Base-by-base conservation (phyloP, 1,284 basidiomycete genomes). In the Meira miltonrushii region DNA sequence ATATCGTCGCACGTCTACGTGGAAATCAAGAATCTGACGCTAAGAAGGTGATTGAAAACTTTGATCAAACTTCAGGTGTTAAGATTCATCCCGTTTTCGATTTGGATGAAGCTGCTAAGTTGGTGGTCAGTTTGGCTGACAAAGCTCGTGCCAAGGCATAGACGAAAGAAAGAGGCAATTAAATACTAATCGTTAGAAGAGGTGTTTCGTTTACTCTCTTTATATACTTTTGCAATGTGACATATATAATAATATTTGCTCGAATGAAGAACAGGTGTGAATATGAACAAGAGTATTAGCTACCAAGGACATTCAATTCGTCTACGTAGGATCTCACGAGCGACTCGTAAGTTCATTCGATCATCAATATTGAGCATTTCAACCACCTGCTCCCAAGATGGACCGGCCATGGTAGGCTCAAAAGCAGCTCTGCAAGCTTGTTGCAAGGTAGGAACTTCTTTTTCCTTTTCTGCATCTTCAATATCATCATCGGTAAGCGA, bases 1-100 rank as follows among this genome's bases (percentile, higher is more conserved):
- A 53, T 13, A 53, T 53, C 23, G 50, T 53, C 28, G 50, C 50
- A 5, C 50, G 50, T 53, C 50, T 53, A 13, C 50, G 50, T 53
- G 50, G 50, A 39, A 53, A 53, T 41, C 50, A 53, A 25, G 50
- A 53, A 23, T 17, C 17, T 13, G 50, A 53, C 25, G 50, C 50
- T 33, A 53, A 53, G 25, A 53, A 38, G 28, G 50, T 53, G 21
- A 53, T 53, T 38, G 50, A 53, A 3, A 25, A 15, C 23, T 53
- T 53, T 39, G 50, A 41, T 41, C 37, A 17, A 17, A 38, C 7
- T 13, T 39, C 38, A 19, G 50, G 50, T 53, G 50, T 53, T 25
- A 53, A 53, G 50, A 53, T 53, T 25, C 50, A 53, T 33, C 50
- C 50, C 7, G 17, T n/a, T 23, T 53, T 53, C 23, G 50, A 53